phyloP scores from a whole-genome alignment of 495 filamentous ascomycete species.

The Xylaria flabelliformis region DNA sequence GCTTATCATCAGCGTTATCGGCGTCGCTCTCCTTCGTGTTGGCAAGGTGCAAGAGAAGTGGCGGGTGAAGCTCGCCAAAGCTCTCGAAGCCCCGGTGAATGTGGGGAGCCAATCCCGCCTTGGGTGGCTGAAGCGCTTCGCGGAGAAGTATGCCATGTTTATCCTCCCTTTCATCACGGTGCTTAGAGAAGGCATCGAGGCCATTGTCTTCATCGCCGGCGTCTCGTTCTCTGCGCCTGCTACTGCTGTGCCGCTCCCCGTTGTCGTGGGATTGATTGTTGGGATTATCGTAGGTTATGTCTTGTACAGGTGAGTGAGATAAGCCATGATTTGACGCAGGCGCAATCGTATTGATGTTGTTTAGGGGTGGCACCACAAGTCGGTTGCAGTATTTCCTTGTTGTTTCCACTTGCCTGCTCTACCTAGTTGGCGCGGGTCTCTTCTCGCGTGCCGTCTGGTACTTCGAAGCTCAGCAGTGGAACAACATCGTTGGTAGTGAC shows the following conservation, averaged over 20 bases:
- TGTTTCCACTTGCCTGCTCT: constrained; percentile 80
- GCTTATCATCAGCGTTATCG: constrained; percentile 80
- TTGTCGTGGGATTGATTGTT: constrained; percentile 69
- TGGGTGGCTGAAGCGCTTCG: constrained; percentile 64
- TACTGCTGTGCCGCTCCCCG: constrained; percentile 73
- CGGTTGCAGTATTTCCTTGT: constrained; percentile 82
- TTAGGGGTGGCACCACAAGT: constrained; percentile 58
- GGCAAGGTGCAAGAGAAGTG: constrained; percentile 87
- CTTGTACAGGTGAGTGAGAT: constrained; percentile 72
- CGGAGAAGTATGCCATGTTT: constrained; percentile 83
- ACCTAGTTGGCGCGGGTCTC: constrained; percentile 84
- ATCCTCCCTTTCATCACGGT: constrained; percentile 81
- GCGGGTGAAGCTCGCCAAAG: constrained; percentile 75
- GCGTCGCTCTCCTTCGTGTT: constrained; percentile 78
- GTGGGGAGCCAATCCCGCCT: constrained; percentile 34
- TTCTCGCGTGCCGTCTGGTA: constrained; percentile 80
- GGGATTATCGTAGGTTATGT: constrained; percentile 70
- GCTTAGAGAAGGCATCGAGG: constrained; percentile 83
- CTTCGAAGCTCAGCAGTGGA: constrained; percentile 71
- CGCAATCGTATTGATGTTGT: constrained; percentile 8
- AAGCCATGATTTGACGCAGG: too few relatives aligned
- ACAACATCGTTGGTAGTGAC: constrained; percentile 71
- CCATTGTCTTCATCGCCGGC: constrained; percentile 81
- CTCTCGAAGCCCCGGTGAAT: constrained; percentile 61
- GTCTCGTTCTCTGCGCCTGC: constrained; percentile 79